Percentiles rank a stretch among this genome's conserved stretches.
These are phyloP conservation scores for Fusarium haematococcum DNA, from an alignment of 2,329 filamentous ascomycete species.

Conservation along the genomic window DNA sequence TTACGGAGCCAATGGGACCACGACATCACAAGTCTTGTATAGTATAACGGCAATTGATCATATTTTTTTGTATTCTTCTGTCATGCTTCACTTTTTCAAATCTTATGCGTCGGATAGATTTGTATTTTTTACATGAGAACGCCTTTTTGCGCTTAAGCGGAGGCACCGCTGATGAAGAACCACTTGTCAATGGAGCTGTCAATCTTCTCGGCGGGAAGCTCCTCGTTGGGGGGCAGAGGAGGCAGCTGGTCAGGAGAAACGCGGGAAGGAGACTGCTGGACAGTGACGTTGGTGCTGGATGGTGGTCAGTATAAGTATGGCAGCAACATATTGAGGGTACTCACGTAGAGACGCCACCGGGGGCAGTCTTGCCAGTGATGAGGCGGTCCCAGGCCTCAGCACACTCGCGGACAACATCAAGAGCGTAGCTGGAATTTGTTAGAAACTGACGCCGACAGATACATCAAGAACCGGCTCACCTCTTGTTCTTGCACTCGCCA, in stretches of 20 bases:
- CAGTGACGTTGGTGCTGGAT: conserved; percentile 82
- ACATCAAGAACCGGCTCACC: conserved; percentile 61
- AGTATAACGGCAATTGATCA: conserved; percentile 41
- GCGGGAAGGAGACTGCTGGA: conserved; percentile 79
- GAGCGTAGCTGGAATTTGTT: conserved; percentile 76
- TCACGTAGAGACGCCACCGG: conserved; percentile 85
- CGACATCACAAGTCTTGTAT: conserved; percentile 40
- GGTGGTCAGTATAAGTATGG: conserved; percentile 44
- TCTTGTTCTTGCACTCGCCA: conserved; percentile 99
- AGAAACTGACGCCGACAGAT: conserved; percentile 14
- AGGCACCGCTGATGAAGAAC: conserved; percentile 99
- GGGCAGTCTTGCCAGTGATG: conserved; percentile 86
- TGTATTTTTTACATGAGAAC: conserved; percentile 28
- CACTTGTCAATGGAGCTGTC: conserved; percentile 99
- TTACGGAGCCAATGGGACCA: conserved; percentile 28
- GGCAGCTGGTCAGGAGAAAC: conserved; percentile 77
- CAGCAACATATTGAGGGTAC: conserved; percentile 50
- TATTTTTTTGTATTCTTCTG: conserved; percentile 35
- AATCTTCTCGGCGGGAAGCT: conserved; percentile 86
- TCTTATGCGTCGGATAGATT: conserved; percentile 26
- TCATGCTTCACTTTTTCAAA: conserved; percentile 33
- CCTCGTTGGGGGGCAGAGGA: conserved; percentile 82
- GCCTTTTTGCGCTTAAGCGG: conserved; percentile 67
- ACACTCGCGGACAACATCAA: conserved; percentile 95
- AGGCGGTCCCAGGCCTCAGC: conserved; percentile 97